Conservation (phyloP, 2,329 filamentous ascomycete genomes). For the Penicillium sp. region DNA sequence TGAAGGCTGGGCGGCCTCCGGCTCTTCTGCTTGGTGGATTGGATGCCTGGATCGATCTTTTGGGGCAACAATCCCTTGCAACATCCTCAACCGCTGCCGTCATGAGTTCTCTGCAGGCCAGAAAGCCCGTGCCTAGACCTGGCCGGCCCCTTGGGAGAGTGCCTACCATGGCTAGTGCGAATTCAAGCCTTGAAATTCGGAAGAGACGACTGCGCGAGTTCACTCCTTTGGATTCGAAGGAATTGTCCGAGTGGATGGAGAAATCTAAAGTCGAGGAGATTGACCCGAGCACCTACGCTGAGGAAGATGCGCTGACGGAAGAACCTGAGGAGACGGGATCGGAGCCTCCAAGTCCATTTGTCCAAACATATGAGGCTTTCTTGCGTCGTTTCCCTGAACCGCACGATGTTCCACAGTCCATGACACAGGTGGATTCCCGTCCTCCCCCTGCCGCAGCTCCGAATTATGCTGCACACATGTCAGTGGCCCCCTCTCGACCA, state of each 20-base stretch:
- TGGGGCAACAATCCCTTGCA: conserved; percentile 66
- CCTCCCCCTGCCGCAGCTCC: conserved; percentile 30
- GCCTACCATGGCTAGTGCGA: conserved; percentile 50
- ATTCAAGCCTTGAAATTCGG: conserved; percentile 53
- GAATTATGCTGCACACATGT: conserved; percentile 48
- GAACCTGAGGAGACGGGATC: conserved; percentile 45
- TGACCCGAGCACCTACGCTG: conserved; percentile 38
- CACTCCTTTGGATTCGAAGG: conserved; percentile 73
- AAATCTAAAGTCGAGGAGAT: conserved; percentile 67
- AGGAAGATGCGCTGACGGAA: conserved; percentile 39
- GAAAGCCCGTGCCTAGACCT: conserved; percentile 36
- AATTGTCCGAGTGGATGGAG: conserved; percentile 77
- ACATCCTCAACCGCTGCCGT: conserved; percentile 55
- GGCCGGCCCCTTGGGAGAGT: conserved; percentile 52
- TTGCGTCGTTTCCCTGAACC: conserved; percentile 75
- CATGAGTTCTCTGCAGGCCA: conserved; percentile 44
- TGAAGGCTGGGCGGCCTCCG: conserved; percentile 63
- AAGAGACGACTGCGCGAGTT: conserved; percentile 58
- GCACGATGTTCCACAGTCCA: conserved; percentile 57
- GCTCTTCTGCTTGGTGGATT: conserved; percentile 79
- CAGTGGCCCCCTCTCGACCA: conserved; percentile 61
- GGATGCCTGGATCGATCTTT: conserved; percentile 79
- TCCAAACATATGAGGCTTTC: conserved; percentile 78
- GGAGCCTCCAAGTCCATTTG: conserved; percentile 52
- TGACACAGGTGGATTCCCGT: conserved; percentile 45